Percentiles rank a stretch among this genome's conserved stretches.
These are phyloP conservation scores for Rhodofomes roseus DNA, from an alignment of 1,284 basidiomycete genomes.

Conservation along the genomic window DNA sequence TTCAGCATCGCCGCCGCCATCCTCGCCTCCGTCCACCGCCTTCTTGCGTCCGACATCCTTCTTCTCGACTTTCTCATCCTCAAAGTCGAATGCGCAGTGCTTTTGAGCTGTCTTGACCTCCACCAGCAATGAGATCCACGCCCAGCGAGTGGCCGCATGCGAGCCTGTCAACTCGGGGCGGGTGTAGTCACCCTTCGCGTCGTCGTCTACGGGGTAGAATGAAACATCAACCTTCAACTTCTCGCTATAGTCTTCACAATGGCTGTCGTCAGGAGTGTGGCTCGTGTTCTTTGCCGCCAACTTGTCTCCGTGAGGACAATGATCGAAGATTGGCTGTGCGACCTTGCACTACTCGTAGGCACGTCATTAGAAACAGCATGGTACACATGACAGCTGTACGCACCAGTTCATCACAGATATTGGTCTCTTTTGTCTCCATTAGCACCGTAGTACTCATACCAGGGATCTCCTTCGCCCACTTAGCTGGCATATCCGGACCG, in stretches of 20 bases:
- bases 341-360: neutral
- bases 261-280: neutral
- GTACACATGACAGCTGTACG: neutral
- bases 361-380: neutral
- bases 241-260: neutral
- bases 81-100: neutral
- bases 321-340: neutral
- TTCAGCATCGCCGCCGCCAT: too few relatives aligned
- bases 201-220: neutral
- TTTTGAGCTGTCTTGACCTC: neutral
- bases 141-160: neutral
- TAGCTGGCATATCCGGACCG: too few relatives aligned
- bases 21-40: too few relatives aligned
- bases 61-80: neutral
- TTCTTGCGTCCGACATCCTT: neutral
- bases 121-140: neutral
- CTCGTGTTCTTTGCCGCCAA: neutral
- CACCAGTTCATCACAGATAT: neutral
- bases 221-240: neutral
- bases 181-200: neutral
- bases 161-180: too few relatives aligned
- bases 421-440: neutral
- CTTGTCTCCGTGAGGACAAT: neutral
- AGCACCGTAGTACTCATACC: neutral
- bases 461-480: too few relatives aligned